Percentiles rank a stretch among this genome's conserved stretches.
phyloP scores from a whole-genome alignment of 768 basidiomycete genomes.

The Lactarius evosmus region DNA sequence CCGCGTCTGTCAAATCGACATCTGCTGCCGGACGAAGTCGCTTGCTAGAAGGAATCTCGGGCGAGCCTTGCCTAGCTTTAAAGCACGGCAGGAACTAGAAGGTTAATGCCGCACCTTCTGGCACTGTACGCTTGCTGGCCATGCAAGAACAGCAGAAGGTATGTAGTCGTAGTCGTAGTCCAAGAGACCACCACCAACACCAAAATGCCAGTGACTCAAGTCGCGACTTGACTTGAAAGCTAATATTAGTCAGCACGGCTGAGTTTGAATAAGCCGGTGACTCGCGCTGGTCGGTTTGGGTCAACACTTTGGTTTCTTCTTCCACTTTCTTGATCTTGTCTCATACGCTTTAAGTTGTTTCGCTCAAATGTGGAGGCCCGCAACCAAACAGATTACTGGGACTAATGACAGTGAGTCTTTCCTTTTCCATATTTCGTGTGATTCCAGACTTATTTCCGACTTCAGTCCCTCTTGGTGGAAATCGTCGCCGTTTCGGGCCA shows the following conservation, averaged over 20 bases:
- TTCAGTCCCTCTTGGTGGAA: conserved; percentile 67
- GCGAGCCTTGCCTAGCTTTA: conserved; percentile 22
- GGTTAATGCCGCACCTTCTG: conserved; percentile 32
- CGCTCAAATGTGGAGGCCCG: conserved; percentile 77
- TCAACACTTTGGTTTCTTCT: conserved; percentile 26
- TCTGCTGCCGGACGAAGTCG: conserved; percentile 45
- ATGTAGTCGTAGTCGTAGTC: background rate
- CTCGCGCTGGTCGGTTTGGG: conserved; percentile 12
- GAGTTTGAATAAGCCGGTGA: conserved; percentile 24
- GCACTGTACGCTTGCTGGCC: conserved; percentile 23
- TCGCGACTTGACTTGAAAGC: background rate
- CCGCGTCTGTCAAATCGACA: conserved; percentile 57
- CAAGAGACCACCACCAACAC: no score
- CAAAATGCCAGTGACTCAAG: no score
- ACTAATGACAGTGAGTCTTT: conserved; percentile 83
- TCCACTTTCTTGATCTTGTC: conserved; percentile 24
- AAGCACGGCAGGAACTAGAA: background rate
- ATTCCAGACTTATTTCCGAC: conserved; percentile 10
- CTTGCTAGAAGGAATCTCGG: conserved; percentile 37
- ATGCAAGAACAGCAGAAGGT: background rate
- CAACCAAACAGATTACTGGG: conserved; percentile 85
- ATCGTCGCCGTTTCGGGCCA: conserved; percentile 88
- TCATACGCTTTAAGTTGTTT: conserved; percentile 12
- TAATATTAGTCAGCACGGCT: conserved; percentile 18
- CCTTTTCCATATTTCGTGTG: conserved; percentile 6